A percentile compares a stretch with the other conserved stretches of the same genome.
phyloP scores from a whole-genome alignment of 1,284 basidiomycete species.

The Ceratobasidium sp. region DNA sequence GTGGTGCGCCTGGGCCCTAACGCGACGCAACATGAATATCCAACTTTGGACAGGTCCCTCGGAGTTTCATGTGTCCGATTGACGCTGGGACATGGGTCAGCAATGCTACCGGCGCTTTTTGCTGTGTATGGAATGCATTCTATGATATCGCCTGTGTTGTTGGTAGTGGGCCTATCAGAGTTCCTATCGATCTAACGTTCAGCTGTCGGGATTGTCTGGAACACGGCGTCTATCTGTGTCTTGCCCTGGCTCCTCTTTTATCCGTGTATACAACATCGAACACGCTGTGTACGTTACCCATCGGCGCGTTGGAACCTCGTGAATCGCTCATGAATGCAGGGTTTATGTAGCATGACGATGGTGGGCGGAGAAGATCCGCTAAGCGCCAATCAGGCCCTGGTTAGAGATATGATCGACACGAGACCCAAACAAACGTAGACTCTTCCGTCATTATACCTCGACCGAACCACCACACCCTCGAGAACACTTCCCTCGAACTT shows the following conservation, averaged over 20 bases:
- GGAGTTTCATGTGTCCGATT: slow-evolving; percentile 23
- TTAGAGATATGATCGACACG: slow-evolving; percentile 11
- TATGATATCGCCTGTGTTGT: background rate
- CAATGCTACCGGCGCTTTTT: background rate
- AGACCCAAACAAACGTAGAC: slow-evolving; percentile 18
- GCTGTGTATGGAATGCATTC: background rate
- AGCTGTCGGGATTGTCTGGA: background rate
- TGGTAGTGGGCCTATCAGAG: background rate
- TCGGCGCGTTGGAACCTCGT: background rate
- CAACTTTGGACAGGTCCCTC: background rate
- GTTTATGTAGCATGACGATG: background rate
- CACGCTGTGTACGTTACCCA: background rate
- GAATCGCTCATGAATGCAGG: background rate
- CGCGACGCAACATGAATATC: background rate
- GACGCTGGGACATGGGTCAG: background rate
- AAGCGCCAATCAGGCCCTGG: slow-evolving; percentile 9
- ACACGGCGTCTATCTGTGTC: background rate
- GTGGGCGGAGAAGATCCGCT: background rate
- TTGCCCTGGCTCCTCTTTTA: background rate
- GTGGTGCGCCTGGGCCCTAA: slow-evolving; percentile 6
- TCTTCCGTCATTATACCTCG: slow-evolving; percentile 24
- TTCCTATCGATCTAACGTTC: slow-evolving; percentile 8
- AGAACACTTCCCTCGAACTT: background rate
- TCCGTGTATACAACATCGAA: background rate
- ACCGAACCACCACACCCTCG: background rate